Conservation (phyloP, 768 basidiomycete species). For the Rhizopogon roseolus region DNA sequence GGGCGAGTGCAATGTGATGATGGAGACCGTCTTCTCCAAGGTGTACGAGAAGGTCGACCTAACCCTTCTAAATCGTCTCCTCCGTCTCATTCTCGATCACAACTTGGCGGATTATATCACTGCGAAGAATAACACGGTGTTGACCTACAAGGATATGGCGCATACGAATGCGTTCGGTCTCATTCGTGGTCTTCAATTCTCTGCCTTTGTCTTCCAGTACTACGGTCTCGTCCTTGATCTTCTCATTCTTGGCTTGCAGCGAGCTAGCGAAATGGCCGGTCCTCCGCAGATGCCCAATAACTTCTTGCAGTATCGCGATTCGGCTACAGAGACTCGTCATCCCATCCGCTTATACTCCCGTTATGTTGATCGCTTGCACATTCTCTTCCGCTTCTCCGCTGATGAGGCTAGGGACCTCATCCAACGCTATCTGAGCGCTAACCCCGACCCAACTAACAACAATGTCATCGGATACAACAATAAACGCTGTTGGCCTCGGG, state of each 20-base stretch:
- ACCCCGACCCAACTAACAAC: slow-evolving; percentile 98
- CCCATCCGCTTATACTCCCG: slow-evolving; percentile 98
- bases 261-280: slow-evolving; percentile 98
- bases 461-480: slow-evolving; percentile 99
- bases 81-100: slow-evolving; percentile 96
- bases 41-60: slow-evolving; percentile 99
- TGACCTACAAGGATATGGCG: slow-evolving; percentile 98
- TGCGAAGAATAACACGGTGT: slow-evolving; percentile 94
- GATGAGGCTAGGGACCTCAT: slow-evolving; percentile 97
- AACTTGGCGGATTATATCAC: slow-evolving; percentile 99
- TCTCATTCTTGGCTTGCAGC: slow-evolving; percentile 93
- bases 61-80: slow-evolving; percentile 90
- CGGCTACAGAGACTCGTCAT: slow-evolving; percentile 90
- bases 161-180: slow-evolving; percentile 97
- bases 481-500: slow-evolving; percentile 98
- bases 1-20: slow-evolving; percentile 96
- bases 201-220: slow-evolving; percentile 98
- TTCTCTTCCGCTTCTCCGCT: slow-evolving; percentile 95
- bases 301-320: slow-evolving; percentile 96
- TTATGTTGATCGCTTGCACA: slow-evolving; percentile 92
- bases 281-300: slow-evolving; percentile 98
- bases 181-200: slow-evolving; percentile 97
- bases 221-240: slow-evolving; percentile 95
- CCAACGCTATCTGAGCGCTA: slow-evolving; percentile 94
- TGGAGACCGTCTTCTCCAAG: slow-evolving; percentile 97